Base-by-base conservation (phyloP, 1,284 basidiomycete genomes). In the Puccinia triticina region DNA sequence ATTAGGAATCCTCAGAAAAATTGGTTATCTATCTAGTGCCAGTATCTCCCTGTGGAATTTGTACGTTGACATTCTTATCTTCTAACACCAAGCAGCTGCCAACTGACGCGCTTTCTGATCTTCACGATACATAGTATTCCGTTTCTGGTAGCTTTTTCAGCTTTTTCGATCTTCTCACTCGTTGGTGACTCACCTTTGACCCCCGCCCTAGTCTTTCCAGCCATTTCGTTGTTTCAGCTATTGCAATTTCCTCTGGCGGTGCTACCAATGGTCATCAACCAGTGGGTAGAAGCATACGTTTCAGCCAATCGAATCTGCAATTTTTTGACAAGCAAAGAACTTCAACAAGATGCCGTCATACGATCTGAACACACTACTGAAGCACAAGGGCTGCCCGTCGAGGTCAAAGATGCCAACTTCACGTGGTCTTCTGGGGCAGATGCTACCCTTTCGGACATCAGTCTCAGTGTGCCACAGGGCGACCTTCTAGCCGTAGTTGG, bases 191-290 rank as follows among this genome's bases (percentile, higher is more conserved):
- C 87, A 67, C 94, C 95, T 1, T 88, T 98, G 5, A 98, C 96
- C 0, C 91, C 93, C 0, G 94, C 97, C 85, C 89, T 95, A 83
- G 95, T 98, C 85, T 98, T 98, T 90, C 96, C 96, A 3, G 92
- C 94, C 0, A 94, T 98, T 77, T 93, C 94, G 0, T 89, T 98
- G 57, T 98, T 98, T 89, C 93, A 94, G 90, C 90, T 98, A 0
- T 89, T 98, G 48, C 90, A 92, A 84, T 93, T 97, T 89, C 95
- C 96, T 32, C 89, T 98, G 50, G 92, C 91, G 0, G 94, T 96
- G 72, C 87, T 89, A 82, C 85, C 86, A 12, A 82, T 82, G 78
- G 43, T 94, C 84, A 91, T 96, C 74, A 82, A 84, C 40, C 83
- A 84, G 73, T 81, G 83, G 50, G 82, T 85, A 29, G 93, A 95